Evolutionary conservation across 2,329 filamentous ascomycete genomes (phyloP), one percentile per base, ranked within the genome.

Genomic region (Penicillium sumatraense): DNA sequence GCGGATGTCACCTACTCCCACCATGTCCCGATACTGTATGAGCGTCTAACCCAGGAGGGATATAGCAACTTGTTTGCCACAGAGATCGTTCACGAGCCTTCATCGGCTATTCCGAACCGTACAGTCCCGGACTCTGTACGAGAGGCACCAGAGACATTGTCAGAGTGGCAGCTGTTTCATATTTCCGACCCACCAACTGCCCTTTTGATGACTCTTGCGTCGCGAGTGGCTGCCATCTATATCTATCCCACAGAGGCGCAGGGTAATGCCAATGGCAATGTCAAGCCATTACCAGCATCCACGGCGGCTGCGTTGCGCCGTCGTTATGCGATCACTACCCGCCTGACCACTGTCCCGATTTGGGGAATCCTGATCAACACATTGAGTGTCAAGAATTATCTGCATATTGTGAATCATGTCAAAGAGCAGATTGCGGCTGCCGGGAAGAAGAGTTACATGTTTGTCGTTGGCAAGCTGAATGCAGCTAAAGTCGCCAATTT

Each of bases 351-450:
- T 0, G 89, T 88, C 0, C 87, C 91, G 18, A 86, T 97, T 48
- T 91, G 97, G 64, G 95, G 95, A 7, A 96, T 99, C 58, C 80
- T 99, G 1, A 92, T 99, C 74, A 98, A 98, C 75, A 99, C 95
- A 0, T 85, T 99, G 4, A 93, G 89, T 20, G 91, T 98, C 5
- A 87, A 89, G 56, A 96, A 97, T 71, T 98, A 97, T 77, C 83
- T 97, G 60, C 79, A 86, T 13, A 92, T 93, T 0, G 86, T 98
- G 36, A 83, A 89, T 13, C 82, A 89, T 51, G 83, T 97, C 27
- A 87, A 89, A 56, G 73, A 79, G 7, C 84, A 87, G 58, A 96
- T 99, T 63, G 83, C 85, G 0, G 82, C 81, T 0, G 90, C 91
- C 0, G 93, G 92, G 10, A 98, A 98, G 79, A 99, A 98, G 78